A percentile compares a stretch with the other conserved stretches of the same genome.
phyloP scores from a whole-genome alignment of 2,329 filamentous ascomycete genomes.

The Fusarium sp. region DNA sequence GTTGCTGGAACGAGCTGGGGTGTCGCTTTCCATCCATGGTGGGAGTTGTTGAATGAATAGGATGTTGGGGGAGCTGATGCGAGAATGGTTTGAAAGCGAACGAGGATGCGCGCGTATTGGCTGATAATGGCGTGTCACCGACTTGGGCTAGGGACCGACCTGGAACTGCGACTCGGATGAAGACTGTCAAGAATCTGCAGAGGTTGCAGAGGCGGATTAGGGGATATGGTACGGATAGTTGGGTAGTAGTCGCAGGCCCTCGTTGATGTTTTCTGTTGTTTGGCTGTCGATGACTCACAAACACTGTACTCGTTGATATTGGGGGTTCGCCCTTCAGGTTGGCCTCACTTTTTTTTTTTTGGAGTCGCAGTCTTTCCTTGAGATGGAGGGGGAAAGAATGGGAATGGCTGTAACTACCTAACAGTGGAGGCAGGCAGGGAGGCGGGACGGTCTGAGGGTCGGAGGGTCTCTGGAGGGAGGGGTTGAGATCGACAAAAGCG shows the following conservation, averaged over 20 bases:
- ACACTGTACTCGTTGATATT: constrained; percentile 5
- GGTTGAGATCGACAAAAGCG: constrained; percentile 15
- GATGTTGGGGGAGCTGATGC: background rate
- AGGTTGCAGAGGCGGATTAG: background rate
- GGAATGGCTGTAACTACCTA: background rate
- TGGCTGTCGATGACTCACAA: constrained; percentile 16
- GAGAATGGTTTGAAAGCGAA: constrained; percentile 13
- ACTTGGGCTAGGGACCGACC: constrained; percentile 5
- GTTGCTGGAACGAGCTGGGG: constrained; percentile 97
- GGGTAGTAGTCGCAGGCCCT: background rate
- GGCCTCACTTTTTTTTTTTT: constrained; percentile 23
- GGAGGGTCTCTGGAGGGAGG: constrained; percentile 11
- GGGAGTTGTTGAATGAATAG: constrained; percentile 14
- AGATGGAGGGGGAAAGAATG: background rate
- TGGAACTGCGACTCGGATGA: background rate
- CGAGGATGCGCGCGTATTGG: constrained; percentile 1
- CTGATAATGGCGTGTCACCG: constrained; percentile 29
- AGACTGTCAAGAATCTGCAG: background rate
- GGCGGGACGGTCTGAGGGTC: background rate
- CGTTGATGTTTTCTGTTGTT: constrained; percentile 12
- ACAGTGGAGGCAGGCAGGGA: constrained; percentile 11
- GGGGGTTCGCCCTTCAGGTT: constrained; percentile 15
- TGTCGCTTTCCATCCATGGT: constrained; percentile 92
- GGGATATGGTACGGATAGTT: background rate
- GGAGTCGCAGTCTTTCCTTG: constrained; percentile 12